Conservation (phyloP, 305 asterid genomes). For the Fraxinus paxiana region DNA sequence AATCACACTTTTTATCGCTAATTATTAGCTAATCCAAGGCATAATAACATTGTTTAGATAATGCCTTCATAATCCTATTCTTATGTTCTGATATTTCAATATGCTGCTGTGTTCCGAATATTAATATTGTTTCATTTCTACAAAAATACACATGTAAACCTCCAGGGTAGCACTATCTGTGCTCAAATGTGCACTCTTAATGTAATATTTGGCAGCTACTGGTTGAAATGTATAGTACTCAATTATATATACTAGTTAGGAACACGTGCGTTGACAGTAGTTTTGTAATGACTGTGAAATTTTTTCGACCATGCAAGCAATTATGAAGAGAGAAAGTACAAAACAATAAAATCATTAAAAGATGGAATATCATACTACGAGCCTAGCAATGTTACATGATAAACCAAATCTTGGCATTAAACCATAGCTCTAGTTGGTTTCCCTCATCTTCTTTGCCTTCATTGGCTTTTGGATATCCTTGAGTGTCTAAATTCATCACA, state of each 20-base stretch:
- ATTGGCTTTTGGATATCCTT: background rate
- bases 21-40: background rate
- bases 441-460: background rate
- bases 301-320: background rate
- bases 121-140: constrained; percentile 10
- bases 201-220: background rate
- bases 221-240: background rate
- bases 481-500: background rate
- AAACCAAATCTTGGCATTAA: background rate
- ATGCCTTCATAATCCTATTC: constrained; percentile 17
- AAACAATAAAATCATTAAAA: background rate
- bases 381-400: background rate
- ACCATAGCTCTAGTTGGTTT: background rate
- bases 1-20: background rate
- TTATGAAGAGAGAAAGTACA: background rate
- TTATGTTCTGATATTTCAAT: constrained; percentile 1
- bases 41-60: constrained; percentile 2
- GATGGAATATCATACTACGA: background rate
- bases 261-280: background rate
- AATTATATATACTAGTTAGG: background rate
- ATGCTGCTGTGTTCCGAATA: constrained; percentile 10
- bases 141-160: background rate
- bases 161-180: background rate
- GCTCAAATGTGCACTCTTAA: background rate
- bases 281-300: background rate